Evolutionary conservation across 768 basidiomycete genomes (phyloP), one percentile per base, ranked within the genome.

Genomic region (Gymnopilus dilepis): DNA sequence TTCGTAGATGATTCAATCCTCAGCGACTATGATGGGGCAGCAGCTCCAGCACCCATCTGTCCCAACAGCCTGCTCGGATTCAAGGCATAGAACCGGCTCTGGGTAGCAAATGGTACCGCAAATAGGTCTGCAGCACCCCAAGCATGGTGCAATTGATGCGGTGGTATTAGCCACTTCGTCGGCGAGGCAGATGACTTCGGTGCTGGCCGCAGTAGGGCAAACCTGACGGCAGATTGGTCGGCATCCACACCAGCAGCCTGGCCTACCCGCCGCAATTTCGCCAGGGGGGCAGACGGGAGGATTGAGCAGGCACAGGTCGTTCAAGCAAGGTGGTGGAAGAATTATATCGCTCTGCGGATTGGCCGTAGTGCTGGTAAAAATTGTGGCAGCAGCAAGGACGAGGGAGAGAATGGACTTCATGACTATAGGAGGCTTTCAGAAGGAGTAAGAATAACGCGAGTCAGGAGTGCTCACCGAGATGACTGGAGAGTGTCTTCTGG

Each of bases 31-130:
- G 38, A 26, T 30, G 42, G 48, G 34, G 41, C 59, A 64, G 50
- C 63, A 61, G 12, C 63, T 62, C 65, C 65, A 65, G 38, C 61
- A 65, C 5, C 61, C 61, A 21, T 59, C 61, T 11, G 28, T 34
- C 13, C 65, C 65, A 17, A 40, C 8, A 34, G 53, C 34, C 11
- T 42, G 50, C 11, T 59, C 47, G 30, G 28, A 30, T 28, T 50
- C 47, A 7, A 50, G 7, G 28, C 47, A 50, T n/a, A 31, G 28
- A n/a, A 50, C 17, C 19, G 47, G 47, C 31, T 50, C 47, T 30
- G 47, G 47, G 47, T 26, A 28, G 30, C 47, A 50, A 17, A 17
- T 31, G 13, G 30, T 50, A 50, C 47, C 47, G 11, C 47, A 50
- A 19, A 50, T 30, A 17, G 47, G 47, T n/a, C 47, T 50, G 47